A percentile compares a stretch with the other conserved stretches of the same genome.
These are phyloP conservation scores for Leptographium lundbergii DNA, from an alignment of 2,329 filamentous ascomycete genomes.

Conservation along the genomic window DNA sequence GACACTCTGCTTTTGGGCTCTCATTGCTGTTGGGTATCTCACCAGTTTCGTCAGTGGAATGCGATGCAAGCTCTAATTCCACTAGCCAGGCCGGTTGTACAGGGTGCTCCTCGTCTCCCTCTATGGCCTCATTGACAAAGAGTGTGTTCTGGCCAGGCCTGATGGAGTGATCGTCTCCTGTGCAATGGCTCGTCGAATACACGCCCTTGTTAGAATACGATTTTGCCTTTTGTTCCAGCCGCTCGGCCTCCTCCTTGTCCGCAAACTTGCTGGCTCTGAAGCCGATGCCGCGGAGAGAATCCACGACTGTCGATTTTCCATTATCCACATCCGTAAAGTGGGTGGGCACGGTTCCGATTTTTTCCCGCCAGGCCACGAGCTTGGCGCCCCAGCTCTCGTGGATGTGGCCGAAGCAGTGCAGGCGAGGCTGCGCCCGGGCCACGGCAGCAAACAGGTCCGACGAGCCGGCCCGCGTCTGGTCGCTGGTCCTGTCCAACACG, in stretches of 20 bases:
- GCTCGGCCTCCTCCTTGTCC: neutral
- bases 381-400: conserved; percentile 47
- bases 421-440: conserved; percentile 25
- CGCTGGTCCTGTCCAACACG: conserved; percentile 31
- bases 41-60: neutral
- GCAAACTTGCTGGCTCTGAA: conserved; percentile 1
- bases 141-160: conserved; percentile 30
- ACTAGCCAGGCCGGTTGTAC: neutral
- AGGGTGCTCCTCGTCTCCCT: conserved; percentile 12
- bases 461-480: conserved; percentile 26
- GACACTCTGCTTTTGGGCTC: no score
- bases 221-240: neutral
- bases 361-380: conserved; percentile 35
- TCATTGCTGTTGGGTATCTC: no score
- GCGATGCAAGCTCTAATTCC: neutral
- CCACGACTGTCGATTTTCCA: conserved; percentile 23
- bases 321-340: conserved; percentile 38
- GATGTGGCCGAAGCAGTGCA: conserved; percentile 49
- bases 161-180: conserved; percentile 8
- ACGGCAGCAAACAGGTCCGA: conserved; percentile 32
- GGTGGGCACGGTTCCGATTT: conserved; percentile 17
- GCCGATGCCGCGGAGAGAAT: conserved; percentile 14
- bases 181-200: neutral
- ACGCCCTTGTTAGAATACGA: neutral
- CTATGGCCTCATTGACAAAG: conserved; percentile 42